phyloP scores from a whole-genome alignment of 2,329 filamentous ascomycete genomes.

The Arthrobotrys iridis region DNA sequence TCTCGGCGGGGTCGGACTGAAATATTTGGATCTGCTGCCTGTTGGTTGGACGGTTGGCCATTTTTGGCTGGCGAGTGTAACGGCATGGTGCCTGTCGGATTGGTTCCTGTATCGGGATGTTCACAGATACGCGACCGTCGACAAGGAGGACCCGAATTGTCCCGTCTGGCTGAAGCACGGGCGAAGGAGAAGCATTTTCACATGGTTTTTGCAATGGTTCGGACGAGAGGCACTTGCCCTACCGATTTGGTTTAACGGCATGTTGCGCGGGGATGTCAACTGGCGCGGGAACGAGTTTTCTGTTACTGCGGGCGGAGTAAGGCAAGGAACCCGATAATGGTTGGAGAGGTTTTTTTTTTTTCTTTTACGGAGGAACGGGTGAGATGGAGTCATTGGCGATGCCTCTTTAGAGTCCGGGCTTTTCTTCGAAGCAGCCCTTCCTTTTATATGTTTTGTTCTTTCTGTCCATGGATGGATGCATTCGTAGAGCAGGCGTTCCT shows the following conservation, averaged over 20 bases:
- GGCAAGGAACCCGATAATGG: slow-evolving; percentile 19
- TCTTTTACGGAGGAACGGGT: slow-evolving; percentile 23
- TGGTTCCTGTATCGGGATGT: slow-evolving; percentile 77
- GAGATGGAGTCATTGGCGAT: slow-evolving; percentile 2
- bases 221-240: slow-evolving; percentile 83
- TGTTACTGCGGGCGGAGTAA: slow-evolving; percentile 42
- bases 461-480: not conserved
- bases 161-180: slow-evolving; percentile 74
- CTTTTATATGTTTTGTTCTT: not conserved
- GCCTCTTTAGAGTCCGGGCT: not conserved
- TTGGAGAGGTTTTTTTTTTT: too few species aligned
- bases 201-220: slow-evolving; percentile 84
- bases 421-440: not conserved
- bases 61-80: slow-evolving; percentile 74
- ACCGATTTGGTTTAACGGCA: slow-evolving; percentile 89
- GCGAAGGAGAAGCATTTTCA: slow-evolving; percentile 65
- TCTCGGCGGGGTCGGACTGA: slow-evolving; percentile 69
- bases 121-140: slow-evolving; percentile 76
- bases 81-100: slow-evolving; percentile 78
- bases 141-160: slow-evolving; percentile 73
- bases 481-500: not conserved
- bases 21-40: slow-evolving; percentile 66
- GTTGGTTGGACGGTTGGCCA: slow-evolving; percentile 75
- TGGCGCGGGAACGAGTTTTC: slow-evolving; percentile 74
- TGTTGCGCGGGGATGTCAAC: slow-evolving; percentile 84